Evolutionary conservation across 345 rosid genomes (phyloP).

Genomic region (Rhodomyrtus tomentosa): DNA sequence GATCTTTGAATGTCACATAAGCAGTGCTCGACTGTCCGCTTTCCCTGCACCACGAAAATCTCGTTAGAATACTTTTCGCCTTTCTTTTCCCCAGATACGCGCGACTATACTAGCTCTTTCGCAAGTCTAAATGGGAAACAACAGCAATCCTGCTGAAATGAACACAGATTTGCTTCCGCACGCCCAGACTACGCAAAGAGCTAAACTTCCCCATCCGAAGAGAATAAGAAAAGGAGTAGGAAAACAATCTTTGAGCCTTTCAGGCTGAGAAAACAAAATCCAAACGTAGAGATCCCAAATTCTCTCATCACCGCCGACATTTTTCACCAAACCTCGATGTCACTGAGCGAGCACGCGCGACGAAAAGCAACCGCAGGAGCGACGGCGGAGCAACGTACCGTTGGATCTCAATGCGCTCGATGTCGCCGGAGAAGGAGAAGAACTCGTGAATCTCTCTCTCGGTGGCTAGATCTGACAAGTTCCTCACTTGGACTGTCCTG

Average conservation of each 20-base stretch:
- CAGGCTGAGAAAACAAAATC: neutral
- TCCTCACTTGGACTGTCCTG: slow-evolving; percentile 74
- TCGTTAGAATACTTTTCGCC: neutral
- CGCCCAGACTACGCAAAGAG: neutral
- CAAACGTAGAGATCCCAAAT: neutral
- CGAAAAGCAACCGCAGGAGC: neutral
- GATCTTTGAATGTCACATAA: slow-evolving; percentile 76
- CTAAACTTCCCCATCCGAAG: neutral
- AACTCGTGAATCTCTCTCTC: slow-evolving; percentile 99
- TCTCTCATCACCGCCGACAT: neutral
- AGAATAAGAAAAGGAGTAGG: neutral
- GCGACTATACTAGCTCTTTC: neutral
- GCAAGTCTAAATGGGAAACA: neutral
- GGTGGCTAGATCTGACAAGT: slow-evolving; percentile 87
- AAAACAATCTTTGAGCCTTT: neutral
- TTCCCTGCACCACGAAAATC: slow-evolving; percentile 30
- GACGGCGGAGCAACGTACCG: slow-evolving; percentile 21
- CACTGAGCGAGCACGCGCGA: neutral
- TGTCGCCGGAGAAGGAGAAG: slow-evolving; percentile 93
- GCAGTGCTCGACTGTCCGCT: slow-evolving; percentile 41
- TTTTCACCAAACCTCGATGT: neutral
- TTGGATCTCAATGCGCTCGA: slow-evolving; percentile 52
- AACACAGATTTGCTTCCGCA: neutral
- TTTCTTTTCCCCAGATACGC: neutral
- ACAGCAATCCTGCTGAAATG: neutral